phyloP scores from a whole-genome alignment of 495 filamentous ascomycete species.

The Bathelium albidoporum region DNA sequence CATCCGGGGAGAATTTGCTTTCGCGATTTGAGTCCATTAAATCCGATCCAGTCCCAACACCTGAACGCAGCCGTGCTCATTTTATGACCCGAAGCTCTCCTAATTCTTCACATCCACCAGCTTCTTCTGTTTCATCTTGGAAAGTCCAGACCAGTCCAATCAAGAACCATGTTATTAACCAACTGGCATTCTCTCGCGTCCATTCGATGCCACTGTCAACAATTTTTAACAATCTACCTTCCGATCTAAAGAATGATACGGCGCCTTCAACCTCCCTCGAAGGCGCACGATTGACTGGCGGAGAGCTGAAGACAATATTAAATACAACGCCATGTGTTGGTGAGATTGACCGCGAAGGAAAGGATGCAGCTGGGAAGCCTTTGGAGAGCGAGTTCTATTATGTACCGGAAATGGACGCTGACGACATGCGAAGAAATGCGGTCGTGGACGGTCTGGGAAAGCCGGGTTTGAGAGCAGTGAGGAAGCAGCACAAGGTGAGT shows the following conservation, averaged over 20 bases:
- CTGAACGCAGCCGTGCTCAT: constrained; percentile 14
- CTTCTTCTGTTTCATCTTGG: neutral
- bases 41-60: constrained; percentile 40
- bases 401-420: constrained; percentile 77
- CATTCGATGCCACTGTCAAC: constrained; percentile 87
- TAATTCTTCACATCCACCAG: constrained; percentile 11
- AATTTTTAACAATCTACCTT: constrained; percentile 73
- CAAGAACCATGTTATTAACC: constrained; percentile 75
- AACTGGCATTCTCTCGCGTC: constrained; percentile 89
- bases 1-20: constrained; percentile 72
- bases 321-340: constrained; percentile 68
- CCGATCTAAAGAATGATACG: constrained; percentile 41
- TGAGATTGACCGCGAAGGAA: constrained; percentile 79
- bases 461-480: constrained; percentile 74
- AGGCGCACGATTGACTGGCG: constrained; percentile 36
- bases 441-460: constrained; percentile 79
- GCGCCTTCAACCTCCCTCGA: constrained; percentile 35
- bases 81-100: constrained; percentile 10
- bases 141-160: constrained; percentile 26
- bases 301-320: constrained; percentile 57
- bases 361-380: constrained; percentile 88
- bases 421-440: constrained; percentile 67
- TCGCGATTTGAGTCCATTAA: constrained; percentile 64
- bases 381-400: constrained; percentile 97
- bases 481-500: constrained; percentile 92